These are phyloP conservation scores for Colletotrichum spaethianum DNA, from an alignment of 2,329 filamentous ascomycete genomes.

Conservation along the genomic window DNA sequence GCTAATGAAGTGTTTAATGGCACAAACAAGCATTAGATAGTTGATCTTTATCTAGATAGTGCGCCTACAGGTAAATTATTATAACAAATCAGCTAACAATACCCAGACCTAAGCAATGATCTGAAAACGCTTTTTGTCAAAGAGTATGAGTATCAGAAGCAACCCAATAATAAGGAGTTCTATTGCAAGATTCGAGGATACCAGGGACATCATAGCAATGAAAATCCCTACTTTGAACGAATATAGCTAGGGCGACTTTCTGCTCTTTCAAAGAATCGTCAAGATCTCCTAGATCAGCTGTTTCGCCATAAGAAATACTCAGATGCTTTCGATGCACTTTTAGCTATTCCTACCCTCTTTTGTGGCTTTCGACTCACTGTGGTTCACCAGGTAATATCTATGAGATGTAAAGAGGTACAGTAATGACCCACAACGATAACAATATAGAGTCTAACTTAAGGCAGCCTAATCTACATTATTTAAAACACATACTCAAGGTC, in stretches of 20 bases:
- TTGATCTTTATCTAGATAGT: slow-evolving; percentile 13
- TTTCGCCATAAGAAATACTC: slow-evolving; percentile 14
- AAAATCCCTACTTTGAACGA: slow-evolving; percentile 9
- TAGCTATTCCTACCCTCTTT: slow-evolving; percentile 9
- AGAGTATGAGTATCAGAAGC: slow-evolving; percentile 11
- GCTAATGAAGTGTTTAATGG: slow-evolving; percentile 3
- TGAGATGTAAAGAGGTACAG: slow-evolving; percentile 6
- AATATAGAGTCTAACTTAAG: background rate
- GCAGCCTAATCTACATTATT: slow-evolving; percentile 16
- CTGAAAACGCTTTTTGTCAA: slow-evolving; percentile 1
- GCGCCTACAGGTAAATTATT: background rate
- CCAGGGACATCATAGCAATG: background rate
- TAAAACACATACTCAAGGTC: slow-evolving; percentile 15
- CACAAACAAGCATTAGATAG: slow-evolving; percentile 2
- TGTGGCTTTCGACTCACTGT: slow-evolving; percentile 3
- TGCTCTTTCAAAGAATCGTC: slow-evolving; percentile 7
- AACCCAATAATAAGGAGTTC: slow-evolving; percentile 12
- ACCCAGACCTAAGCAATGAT: slow-evolving; percentile 3
- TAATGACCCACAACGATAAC: background rate
- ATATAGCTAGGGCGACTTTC: slow-evolving; percentile 11
- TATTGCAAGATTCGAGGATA: slow-evolving; percentile 8
- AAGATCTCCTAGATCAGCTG: slow-evolving; percentile 3
- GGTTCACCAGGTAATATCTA: slow-evolving; percentile 6
- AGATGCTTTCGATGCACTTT: background rate
- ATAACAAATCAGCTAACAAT: background rate